phyloP scores from a whole-genome alignment of 441 rosid species.

The Kokia cookei region DNA sequence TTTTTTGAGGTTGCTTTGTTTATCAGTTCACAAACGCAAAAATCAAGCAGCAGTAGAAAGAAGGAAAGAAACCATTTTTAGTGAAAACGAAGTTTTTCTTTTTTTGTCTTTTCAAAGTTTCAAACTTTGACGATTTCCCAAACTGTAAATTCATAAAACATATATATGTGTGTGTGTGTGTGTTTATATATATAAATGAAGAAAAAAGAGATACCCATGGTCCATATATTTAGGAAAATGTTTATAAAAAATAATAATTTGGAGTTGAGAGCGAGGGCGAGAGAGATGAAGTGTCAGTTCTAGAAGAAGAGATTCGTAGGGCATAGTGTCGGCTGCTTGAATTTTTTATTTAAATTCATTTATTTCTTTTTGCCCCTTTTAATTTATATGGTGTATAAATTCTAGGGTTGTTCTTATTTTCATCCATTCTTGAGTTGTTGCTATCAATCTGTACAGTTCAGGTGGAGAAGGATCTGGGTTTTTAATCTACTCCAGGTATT shows the following conservation, averaged over 20 bases:
- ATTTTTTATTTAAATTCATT: not conserved
- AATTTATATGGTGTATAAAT: not conserved
- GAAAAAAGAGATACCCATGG: not conserved
- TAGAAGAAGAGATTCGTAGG: constrained; percentile 5
- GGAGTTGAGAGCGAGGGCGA: not conserved
- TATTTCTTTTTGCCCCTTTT: not conserved
- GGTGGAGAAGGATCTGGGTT: not conserved
- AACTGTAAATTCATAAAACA: not conserved
- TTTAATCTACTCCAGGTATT: not conserved
- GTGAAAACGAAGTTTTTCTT: not conserved
- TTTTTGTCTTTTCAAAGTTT: not conserved
- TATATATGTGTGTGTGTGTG: no score
- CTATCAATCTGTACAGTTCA: not conserved
- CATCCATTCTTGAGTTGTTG: not conserved
- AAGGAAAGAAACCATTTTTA: not conserved
- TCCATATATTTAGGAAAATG: not conserved
- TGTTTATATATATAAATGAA: no score
- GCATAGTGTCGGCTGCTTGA: not conserved
- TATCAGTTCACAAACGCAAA: not conserved
- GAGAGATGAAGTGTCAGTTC: not conserved
- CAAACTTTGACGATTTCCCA: not conserved
- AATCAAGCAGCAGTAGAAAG: not conserved
- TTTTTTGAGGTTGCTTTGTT: not conserved
- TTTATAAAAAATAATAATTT: not conserved
- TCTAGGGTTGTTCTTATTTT: not conserved